Evolutionary conservation across 1,284 basidiomycete species (phyloP).

Genomic region (Neolentinus lepideus): DNA sequence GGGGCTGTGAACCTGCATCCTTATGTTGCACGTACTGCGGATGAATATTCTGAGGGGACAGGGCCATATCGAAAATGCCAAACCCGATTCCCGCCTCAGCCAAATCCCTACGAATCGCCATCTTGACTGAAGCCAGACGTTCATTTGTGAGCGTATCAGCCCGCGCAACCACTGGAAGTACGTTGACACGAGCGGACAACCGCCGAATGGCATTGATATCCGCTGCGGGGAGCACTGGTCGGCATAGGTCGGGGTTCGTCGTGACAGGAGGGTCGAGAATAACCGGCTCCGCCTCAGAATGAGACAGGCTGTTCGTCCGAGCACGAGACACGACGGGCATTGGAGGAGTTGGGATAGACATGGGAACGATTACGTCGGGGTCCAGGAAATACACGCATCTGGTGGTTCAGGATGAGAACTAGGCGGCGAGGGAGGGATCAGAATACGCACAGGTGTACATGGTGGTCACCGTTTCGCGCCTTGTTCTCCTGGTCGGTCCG

Average conservation of each 20-base stretch:
- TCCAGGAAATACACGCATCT: conserved; percentile 79
- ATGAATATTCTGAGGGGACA: conserved; percentile 35
- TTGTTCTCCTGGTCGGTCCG: conserved; percentile 47
- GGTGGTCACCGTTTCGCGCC: conserved; percentile 59
- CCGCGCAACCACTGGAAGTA: conserved; percentile 91
- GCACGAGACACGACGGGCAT: conserved; percentile 56
- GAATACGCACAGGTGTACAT: conserved; percentile 68
- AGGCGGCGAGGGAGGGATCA: conserved; percentile 9
- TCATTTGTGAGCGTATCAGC: conserved; percentile 91
- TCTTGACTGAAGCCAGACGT: conserved; percentile 66
- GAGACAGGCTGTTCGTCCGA: conserved; percentile 61
- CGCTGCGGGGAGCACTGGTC: conserved; percentile 58
- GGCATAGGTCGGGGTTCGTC: conserved; percentile 57
- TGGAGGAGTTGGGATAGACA: conserved; percentile 51
- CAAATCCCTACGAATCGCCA: conserved; percentile 70
- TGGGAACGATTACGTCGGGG: conserved; percentile 67
- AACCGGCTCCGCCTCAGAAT: conserved; percentile 61
- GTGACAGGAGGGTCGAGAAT: conserved; percentile 74
- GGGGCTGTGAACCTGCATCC: conserved; percentile 30
- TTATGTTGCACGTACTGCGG: conserved; percentile 38
- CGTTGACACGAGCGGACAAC: conserved; percentile 87
- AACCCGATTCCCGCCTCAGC: conserved; percentile 78
- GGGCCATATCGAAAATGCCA: conserved; percentile 49
- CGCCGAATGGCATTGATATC: conserved; percentile 90
- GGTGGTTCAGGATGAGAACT: conserved; percentile 17